Conservation (phyloP, 495 filamentous ascomycete species). For the Aspergillus ostianus region DNA sequence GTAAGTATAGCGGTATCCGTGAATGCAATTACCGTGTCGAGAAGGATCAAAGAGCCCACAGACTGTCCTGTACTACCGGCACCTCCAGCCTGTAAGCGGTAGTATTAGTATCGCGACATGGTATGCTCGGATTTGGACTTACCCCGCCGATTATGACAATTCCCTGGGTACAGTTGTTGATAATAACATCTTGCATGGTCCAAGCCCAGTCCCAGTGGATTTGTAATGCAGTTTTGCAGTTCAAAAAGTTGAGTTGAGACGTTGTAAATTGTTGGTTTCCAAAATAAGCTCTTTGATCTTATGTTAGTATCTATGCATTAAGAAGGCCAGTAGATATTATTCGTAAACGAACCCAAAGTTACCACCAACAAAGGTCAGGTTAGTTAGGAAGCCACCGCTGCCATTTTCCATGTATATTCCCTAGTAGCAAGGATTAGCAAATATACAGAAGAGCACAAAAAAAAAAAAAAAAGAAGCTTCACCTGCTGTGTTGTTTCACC, state of each 20-base stretch:
- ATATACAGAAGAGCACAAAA: too few relatives aligned
- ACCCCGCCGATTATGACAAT: conserved; percentile 18
- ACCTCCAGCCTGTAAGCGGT: conserved; percentile 18
- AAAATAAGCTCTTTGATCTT: conserved; percentile 33
- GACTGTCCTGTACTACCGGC: conserved; percentile 35
- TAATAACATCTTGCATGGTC: conserved; percentile 38
- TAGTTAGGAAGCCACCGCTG: conserved; percentile 41
- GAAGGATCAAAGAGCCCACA: conserved; percentile 65
- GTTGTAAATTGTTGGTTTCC: conserved; percentile 57
- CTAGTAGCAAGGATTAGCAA: conserved; percentile 7
- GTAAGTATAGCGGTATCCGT: conserved; percentile 62
- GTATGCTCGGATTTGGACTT: background rate
- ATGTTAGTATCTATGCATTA: background rate
- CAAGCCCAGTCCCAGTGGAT: conserved; percentile 60
- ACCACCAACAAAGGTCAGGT: conserved; percentile 47
- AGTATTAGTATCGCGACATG: background rate
- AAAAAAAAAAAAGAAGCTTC: too few relatives aligned
- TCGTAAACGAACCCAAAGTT: conserved; percentile 40
- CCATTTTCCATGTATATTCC: conserved; percentile 47
- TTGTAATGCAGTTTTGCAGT: conserved; percentile 47
- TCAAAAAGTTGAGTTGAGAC: conserved; percentile 47
- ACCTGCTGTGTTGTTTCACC: conserved; percentile 12
- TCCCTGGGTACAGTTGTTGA: conserved; percentile 32
- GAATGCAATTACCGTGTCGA: conserved; percentile 64
- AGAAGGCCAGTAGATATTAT: background rate